phyloP scores from a whole-genome alignment of 306 rosid genomes.

The Cicer cuneatum region DNA sequence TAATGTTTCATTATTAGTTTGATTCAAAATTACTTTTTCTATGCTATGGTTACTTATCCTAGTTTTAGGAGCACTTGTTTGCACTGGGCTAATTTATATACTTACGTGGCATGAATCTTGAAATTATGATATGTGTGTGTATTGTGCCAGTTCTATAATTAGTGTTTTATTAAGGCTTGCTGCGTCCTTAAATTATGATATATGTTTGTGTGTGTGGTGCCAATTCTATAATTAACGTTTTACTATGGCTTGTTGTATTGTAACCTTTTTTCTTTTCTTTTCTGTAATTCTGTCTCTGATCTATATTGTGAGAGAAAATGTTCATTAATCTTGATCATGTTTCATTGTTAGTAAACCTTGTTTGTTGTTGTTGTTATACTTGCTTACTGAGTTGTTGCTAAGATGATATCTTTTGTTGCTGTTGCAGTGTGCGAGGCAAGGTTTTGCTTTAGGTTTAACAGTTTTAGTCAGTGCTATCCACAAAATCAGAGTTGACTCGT shows the following conservation, averaged over 20 bases:
- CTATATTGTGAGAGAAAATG: not conserved
- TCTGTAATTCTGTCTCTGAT: not conserved
- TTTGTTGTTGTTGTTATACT: constrained; percentile 4
- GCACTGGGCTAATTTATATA: not conserved
- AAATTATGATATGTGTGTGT: not conserved
- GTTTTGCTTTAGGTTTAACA: constrained; percentile 86
- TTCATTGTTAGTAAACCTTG: not conserved
- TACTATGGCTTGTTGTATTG: not conserved
- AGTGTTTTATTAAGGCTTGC: not conserved
- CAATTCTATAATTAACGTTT: not conserved
- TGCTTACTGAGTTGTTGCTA: constrained; percentile 22
- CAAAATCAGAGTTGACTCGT: constrained; percentile 68
- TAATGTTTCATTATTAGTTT: not conserved
- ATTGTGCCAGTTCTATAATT: too few species aligned
- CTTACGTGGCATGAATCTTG: not conserved
- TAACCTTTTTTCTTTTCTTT: not conserved
- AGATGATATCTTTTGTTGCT: constrained; percentile 27
- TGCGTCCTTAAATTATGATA: not conserved
- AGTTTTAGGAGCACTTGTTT: not conserved
- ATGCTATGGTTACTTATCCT: not conserved
- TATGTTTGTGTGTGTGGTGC: too few species aligned
- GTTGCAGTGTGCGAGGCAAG: constrained; percentile 96
- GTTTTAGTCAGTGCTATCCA: constrained; percentile 53
- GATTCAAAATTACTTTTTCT: not conserved
- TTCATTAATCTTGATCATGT: constrained; percentile 10